Evolutionary conservation across 106 monocot genomes (phyloP), one percentile per base, ranked within the genome.

Genomic region (Amphibolis antarctica): DNA sequence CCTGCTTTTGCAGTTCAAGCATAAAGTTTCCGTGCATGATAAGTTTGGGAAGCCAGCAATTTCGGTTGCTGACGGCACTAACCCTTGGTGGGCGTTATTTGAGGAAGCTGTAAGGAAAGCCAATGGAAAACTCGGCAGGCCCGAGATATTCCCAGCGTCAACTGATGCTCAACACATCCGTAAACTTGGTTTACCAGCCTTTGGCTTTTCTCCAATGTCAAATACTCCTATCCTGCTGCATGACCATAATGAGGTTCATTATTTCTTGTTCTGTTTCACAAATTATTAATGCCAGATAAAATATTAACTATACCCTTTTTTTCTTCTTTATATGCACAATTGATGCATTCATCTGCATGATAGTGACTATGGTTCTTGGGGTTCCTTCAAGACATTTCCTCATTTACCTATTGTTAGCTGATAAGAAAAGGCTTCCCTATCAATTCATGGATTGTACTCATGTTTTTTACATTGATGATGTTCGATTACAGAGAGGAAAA

Each of bases 141-240:
- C 90, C 30, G 90, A 98, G 75, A 81, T 91, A 52, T 98, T 98
- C 54, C 90, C 96, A 28, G 96, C 90, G 24, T 84, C 90, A 21
- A 98, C 96, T 10, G 96, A 98, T 81, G 80, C 91, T 72, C 81
- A 84, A 13, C 85, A 64, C 69, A 91, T 91, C 56, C 75, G 96
- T 23, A 60, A 80, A 49, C 12, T 45, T 10, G 96, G 90, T 27
- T 49, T 98, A 62, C 87, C 96, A 28, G 96, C 96, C 51, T 87
- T 98, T 73, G 96, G 96, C 12, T 98, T 91, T 69, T 98, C 96
- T 44, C 96, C 96, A 1, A 98, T 98, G 82, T 74, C 84, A 58
- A 91, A 90, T 61, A 98, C 96, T 25, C 96, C 96, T 46, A 72
- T 84, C 47, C 66, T 90, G 49, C 84, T 98, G 28, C 96, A 98